Conservation (phyloP, 208 protist genomes). For the Hexamita inflata region DNA sequence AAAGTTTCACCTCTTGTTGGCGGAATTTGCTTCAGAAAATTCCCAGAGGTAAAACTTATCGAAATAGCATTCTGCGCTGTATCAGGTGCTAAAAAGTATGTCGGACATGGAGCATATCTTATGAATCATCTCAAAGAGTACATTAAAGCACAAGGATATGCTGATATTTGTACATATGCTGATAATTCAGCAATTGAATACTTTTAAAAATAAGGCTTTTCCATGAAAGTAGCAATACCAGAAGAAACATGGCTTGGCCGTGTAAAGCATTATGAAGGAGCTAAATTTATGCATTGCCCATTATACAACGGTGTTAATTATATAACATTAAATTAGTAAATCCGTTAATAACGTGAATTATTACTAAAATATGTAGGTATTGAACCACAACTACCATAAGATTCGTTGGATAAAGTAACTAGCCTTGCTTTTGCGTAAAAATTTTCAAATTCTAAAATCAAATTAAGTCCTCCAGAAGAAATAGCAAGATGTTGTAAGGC, state of each 20-base stretch:
- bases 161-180: constrained; percentile 24
- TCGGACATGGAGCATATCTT: background rate
- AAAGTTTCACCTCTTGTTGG: background rate
- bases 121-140: constrained; percentile 25
- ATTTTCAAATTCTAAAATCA: too few relatives aligned
- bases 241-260: constrained; percentile 12
- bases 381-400: too few relatives aligned
- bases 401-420: too few relatives aligned
- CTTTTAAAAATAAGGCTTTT: constrained; percentile 24
- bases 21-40: background rate
- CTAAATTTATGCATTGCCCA: background rate
- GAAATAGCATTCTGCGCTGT: constrained; percentile 27
- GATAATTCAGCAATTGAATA: constrained; percentile 25
- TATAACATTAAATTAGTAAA: background rate
- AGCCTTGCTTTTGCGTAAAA: too few relatives aligned
- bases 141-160: background rate
- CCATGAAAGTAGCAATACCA: background rate
- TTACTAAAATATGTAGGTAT: background rate
- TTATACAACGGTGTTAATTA: constrained; percentile 18
- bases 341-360: background rate
- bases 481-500: too few relatives aligned
- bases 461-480: too few relatives aligned
- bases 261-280: constrained; percentile 24
- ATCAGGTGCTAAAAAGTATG: background rate
- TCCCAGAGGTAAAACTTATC: background rate